A percentile compares a stretch with the other conserved stretches of the same genome.
phyloP scores from a whole-genome alignment of 1,139 yeast species.

The Sugiyamaella xylanicola region DNA sequence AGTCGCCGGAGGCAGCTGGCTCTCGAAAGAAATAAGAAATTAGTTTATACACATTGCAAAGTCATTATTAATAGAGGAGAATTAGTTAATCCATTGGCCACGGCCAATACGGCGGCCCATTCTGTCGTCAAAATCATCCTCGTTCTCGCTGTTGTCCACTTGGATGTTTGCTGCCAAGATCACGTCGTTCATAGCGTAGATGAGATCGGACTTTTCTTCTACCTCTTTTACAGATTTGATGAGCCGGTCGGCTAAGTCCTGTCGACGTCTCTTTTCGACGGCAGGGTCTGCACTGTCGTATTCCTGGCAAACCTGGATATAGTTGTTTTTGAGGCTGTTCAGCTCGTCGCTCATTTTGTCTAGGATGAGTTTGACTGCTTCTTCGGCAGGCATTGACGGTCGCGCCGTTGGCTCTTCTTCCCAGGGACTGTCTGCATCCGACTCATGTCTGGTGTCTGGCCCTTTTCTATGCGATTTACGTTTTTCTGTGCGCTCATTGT shows the following conservation, averaged over 20 bases:
- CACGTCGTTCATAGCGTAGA: conserved; percentile 40
- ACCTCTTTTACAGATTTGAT: conserved; percentile 34
- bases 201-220: conserved; percentile 41
- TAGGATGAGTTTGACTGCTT: conserved; percentile 35
- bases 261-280: conserved; percentile 33
- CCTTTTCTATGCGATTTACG: not conserved
- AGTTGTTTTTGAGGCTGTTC: conserved; percentile 32
- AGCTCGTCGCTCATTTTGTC: conserved; percentile 36
- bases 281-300: conserved; percentile 38
- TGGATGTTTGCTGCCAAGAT: conserved; percentile 32
- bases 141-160: conserved; percentile 1
- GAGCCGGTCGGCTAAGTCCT: conserved; percentile 33
- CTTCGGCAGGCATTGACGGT: conserved; percentile 39
- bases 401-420: conserved; percentile 38
- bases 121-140: conserved; percentile 1
- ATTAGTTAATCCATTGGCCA: conserved; percentile 9
- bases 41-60: not conserved
- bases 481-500: conserved; percentile 1
- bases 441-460: not conserved
- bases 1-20: not conserved
- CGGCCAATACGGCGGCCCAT: conserved; percentile 3
- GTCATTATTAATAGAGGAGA: not conserved
- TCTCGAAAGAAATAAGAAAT: not conserved
- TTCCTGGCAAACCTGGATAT: conserved; percentile 28
- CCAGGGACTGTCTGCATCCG: conserved; percentile 23